Conservation (phyloP, 2,329 filamentous ascomycete genomes). For the Coleophoma cylindrospora region DNA sequence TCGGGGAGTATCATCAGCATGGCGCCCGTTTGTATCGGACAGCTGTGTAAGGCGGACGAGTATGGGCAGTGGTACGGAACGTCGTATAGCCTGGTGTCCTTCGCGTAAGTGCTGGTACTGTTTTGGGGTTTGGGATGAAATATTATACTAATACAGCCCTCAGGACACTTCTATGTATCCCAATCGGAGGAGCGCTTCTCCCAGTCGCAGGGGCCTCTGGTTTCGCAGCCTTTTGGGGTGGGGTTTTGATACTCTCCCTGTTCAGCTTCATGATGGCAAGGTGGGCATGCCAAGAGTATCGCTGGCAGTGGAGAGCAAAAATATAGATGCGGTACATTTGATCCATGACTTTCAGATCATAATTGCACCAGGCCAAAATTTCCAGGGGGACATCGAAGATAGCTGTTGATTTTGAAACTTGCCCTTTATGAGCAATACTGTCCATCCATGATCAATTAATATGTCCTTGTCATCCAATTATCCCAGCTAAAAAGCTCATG, state of each 20-base stretch:
- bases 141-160: background rate
- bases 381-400: no score
- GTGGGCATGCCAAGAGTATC: constrained; percentile 23
- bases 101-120: constrained; percentile 18
- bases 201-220: constrained; percentile 13
- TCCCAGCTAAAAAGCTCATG: no score
- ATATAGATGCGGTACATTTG: constrained; percentile 6
- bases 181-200: constrained; percentile 19
- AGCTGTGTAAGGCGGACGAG: constrained; percentile 22
- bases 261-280: constrained; percentile 20
- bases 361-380: no score
- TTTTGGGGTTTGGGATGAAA: background rate
- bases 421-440: no score
- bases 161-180: constrained; percentile 22
- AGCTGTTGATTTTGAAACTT: no score
- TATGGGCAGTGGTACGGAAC: constrained; percentile 25
- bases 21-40: constrained; percentile 23
- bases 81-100: constrained; percentile 20
- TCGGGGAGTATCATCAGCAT: constrained; percentile 23
- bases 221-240: constrained; percentile 21
- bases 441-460: no score
- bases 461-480: no score
- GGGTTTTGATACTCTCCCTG: constrained; percentile 17
- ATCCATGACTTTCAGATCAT: no score
- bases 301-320: constrained; percentile 22